Evolutionary conservation across 2,329 filamentous ascomycete species (phyloP), one percentile per base, ranked within the genome.

Genomic region (Macrophomina tecta): DNA sequence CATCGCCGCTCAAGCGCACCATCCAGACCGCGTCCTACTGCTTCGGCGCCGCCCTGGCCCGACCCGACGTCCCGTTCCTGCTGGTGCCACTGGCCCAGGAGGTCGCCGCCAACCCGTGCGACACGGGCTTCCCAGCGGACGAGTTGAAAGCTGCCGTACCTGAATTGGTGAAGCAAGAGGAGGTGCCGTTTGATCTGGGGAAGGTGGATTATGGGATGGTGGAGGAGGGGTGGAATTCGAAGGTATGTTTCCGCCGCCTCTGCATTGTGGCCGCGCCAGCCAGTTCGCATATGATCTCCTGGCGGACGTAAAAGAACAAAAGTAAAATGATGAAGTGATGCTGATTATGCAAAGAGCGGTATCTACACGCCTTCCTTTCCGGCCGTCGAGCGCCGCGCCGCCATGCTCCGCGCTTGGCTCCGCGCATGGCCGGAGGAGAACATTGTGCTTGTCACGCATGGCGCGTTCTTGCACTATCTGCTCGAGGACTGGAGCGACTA

Each of bases 381-480:
- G 11, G 75, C 74, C 11, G 73, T 78, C n/a, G 68, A 68, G 18
- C 70, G 70, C 52, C 74, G 76, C 14, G 75, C 75, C 4, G 67
- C 72, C 18, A 72, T 75, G 36, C 45, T 78, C 14, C 72, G 92
- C 51, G 71, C 81, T 9, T 89, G 85, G 79, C 76, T 95, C 42
- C 80, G 80, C 72, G 73, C 69, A 8, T 73, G 81, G 30, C 79
- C 79, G 3, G 85, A 87, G 72, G 88, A 91, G 73, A 86, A 94
- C 71, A 86, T 97, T 36, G 87, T 90, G 0, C 84, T 93, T 1
- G 92, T 96, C 5, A 90, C 92, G 2, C 93, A 97, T 73, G 93
- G 93, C 1, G 91, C 91, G 1, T 91, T 94, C 72, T 76, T 97
- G 73, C 93, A 97, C 77, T 96, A 93, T 73, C 80, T 97, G 70